Conservation (phyloP, 2,329 filamentous ascomycete species). For the Amesomyces nigricolor region DNA sequence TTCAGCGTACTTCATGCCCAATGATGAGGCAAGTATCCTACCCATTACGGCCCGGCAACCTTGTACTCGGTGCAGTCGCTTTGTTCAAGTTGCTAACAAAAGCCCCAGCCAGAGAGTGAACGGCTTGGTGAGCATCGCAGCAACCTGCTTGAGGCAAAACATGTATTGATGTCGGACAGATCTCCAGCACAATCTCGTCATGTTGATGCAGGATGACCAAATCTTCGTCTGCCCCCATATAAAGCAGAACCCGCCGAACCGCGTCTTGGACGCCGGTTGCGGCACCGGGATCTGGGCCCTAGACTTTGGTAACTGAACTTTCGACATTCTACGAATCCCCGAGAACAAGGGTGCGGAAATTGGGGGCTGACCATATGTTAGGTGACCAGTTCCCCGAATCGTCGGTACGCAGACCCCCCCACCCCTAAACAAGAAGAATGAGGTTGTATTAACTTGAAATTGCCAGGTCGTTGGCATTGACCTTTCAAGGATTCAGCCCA, state of each 20-base stretch:
- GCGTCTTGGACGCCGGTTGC: slow-evolving; percentile 47
- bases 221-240: slow-evolving; percentile 42
- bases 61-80: too few species aligned
- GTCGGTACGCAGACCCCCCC: too few species aligned
- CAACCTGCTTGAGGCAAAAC: too few species aligned
- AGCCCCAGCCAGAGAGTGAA: slow-evolving; percentile 2
- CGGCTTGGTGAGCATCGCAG: neutral
- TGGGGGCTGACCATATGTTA: too few species aligned
- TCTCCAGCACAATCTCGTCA: slow-evolving; percentile 17
- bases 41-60: too few species aligned
- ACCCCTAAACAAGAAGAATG: too few species aligned
- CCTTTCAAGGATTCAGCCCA: slow-evolving; percentile 33
- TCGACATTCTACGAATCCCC: neutral
- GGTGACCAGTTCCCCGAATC: too few species aligned
- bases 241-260: slow-evolving; percentile 29
- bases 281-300: slow-evolving; percentile 40
- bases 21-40: slow-evolving; percentile 5
- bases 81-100: too few species aligned
- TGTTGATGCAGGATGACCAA: slow-evolving; percentile 32
- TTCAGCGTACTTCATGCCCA: slow-evolving; percentile 13
- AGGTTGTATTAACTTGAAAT: too few species aligned
- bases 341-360: too few species aligned
- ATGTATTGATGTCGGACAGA: slow-evolving; percentile 7
- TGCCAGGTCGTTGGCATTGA: slow-evolving; percentile 32
- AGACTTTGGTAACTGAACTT: slow-evolving; percentile 35